phyloP scores from a whole-genome alignment of 306 rosid genomes.

The Medicago arabica region DNA sequence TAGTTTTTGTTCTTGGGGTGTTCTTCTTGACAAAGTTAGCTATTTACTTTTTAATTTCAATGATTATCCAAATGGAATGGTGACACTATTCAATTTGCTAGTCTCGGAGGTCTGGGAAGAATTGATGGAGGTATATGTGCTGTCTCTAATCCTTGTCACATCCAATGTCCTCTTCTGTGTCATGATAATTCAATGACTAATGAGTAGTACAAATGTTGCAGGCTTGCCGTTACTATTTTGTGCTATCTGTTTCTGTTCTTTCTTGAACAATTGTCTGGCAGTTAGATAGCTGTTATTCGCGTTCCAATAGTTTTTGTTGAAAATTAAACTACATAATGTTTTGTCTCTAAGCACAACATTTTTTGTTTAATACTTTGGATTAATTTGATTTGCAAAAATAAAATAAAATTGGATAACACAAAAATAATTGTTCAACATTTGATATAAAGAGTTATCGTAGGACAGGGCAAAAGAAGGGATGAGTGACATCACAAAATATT shows the following conservation, averaged over 20 bases:
- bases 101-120: constrained; percentile 83
- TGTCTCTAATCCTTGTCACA: constrained; percentile 28
- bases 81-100: constrained; percentile 93
- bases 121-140: constrained; percentile 77
- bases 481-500: not conserved
- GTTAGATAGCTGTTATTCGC: constrained; percentile 15
- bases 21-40: constrained; percentile 79
- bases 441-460: not conserved
- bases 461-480: not conserved
- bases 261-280: constrained; percentile 15
- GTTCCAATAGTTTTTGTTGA: constrained; percentile 19
- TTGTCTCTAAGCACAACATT: constrained; percentile 1
- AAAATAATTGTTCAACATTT: not conserved
- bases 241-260: constrained; percentile 15
- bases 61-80: constrained; percentile 98
- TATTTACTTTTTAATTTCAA: constrained; percentile 90
- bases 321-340: constrained; percentile 22
- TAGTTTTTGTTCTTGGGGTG: constrained; percentile 41
- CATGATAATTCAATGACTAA: constrained; percentile 31
- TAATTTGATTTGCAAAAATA: not conserved
- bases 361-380: not conserved
- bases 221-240: not conserved
- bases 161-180: constrained; percentile 29
- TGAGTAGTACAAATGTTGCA: constrained; percentile 16
- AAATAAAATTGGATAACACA: not conserved